A percentile compares a stretch with the other conserved stretches of the same genome.
phyloP scores from a whole-genome alignment of 805 yeast genomes.

The Lipomyces oligophaga region DNA sequence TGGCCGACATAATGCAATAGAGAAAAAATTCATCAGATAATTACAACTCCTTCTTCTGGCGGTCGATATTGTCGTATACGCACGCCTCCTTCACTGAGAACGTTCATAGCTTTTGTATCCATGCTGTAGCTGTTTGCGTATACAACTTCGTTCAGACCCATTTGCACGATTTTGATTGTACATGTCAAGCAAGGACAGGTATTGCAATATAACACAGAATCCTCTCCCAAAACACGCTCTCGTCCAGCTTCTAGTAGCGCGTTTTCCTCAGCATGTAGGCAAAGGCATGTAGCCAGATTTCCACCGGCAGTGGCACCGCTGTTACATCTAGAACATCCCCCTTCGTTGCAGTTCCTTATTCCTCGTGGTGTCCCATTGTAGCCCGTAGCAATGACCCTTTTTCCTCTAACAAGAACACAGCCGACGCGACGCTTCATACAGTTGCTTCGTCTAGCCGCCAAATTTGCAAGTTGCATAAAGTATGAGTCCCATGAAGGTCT shows the following conservation, averaged over 20 bases:
- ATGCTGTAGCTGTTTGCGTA: constrained; percentile 88
- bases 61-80: constrained; percentile 57
- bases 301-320: constrained; percentile 53
- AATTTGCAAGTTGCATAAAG: constrained; percentile 87
- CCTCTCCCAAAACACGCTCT: constrained; percentile 65
- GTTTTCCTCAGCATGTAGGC: constrained; percentile 96
- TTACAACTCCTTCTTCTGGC: constrained; percentile 35
- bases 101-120: constrained; percentile 74
- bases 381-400: constrained; percentile 89
- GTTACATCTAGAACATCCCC: constrained; percentile 92
- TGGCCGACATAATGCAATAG: no score
- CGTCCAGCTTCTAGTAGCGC: constrained; percentile 93
- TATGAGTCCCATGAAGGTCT: constrained; percentile 97
- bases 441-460: constrained; percentile 88
- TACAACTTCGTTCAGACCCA: constrained; percentile 87
- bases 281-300: constrained; percentile 75
- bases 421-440: constrained; percentile 98
- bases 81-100: constrained; percentile 72
- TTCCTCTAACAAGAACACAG: constrained; percentile 84
- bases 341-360: constrained; percentile 83
- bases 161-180: constrained; percentile 88
- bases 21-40: no score
- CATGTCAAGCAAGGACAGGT: constrained; percentile 97
- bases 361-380: constrained; percentile 97
- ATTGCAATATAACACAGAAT: constrained; percentile 73